Evolutionary conservation across 1,139 yeast species (phyloP).

Genomic region (Ogataea hybrid): DNA sequence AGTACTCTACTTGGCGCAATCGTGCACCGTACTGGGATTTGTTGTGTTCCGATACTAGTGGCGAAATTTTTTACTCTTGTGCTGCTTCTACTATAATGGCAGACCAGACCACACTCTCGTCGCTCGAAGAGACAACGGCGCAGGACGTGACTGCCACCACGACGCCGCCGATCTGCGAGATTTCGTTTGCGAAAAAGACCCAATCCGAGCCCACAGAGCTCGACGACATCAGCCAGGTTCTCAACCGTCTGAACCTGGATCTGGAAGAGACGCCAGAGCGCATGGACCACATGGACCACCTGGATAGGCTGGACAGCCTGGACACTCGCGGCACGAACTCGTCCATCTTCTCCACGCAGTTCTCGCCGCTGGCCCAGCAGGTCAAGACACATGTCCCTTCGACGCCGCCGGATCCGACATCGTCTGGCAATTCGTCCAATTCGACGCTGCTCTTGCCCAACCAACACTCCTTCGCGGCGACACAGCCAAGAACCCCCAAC

Average conservation of each 20-base stretch:
- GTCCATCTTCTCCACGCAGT: slow-evolving; percentile 25
- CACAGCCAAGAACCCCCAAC: slow-evolving; percentile 25
- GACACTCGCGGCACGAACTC: slow-evolving; percentile 7
- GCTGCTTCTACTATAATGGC: slow-evolving; percentile 24
- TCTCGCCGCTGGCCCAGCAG: slow-evolving; percentile 22
- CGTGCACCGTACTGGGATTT: slow-evolving; percentile 4
- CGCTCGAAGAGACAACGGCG: slow-evolving; percentile 28
- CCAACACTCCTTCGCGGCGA: slow-evolving; percentile 10
- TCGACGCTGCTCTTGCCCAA: slow-evolving; percentile 5
- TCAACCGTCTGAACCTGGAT: slow-evolving; percentile 29
- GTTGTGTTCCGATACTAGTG: slow-evolving; percentile 5
- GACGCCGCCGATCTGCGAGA: slow-evolving; percentile 31
- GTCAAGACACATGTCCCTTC: slow-evolving; percentile 22
- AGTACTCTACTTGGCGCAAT: slow-evolving; percentile 3
- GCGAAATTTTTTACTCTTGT: slow-evolving; percentile 12
- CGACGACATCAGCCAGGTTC: slow-evolving; percentile 29
- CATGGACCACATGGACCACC: slow-evolving; percentile 7
- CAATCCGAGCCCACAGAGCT: slow-evolving; percentile 19
- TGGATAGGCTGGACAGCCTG: slow-evolving; percentile 2
- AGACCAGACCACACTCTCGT: slow-evolving; percentile 33
- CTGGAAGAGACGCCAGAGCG: slow-evolving; percentile 10
- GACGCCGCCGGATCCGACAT: slow-evolving; percentile 27
- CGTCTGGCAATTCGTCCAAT: slow-evolving; percentile 3
- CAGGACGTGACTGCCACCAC: slow-evolving; percentile 30
- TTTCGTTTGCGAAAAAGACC: slow-evolving; percentile 16